These are phyloP conservation scores for Porcisia deanei DNA, from an alignment of 208 protist genomes.

Conservation along the genomic window DNA sequence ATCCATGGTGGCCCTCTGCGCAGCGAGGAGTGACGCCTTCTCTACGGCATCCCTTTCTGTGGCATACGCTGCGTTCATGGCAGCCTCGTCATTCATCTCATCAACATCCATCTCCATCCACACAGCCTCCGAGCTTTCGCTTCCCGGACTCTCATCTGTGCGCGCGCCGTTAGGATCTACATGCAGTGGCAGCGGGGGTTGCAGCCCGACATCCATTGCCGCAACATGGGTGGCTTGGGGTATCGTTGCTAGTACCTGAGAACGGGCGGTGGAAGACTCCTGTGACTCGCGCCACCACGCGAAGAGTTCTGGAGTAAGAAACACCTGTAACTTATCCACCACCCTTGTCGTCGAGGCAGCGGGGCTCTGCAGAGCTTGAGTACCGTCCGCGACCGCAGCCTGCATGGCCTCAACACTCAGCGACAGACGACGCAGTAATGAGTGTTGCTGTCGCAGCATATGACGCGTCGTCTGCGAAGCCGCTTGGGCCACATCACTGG, in stretches of 20 bases:
- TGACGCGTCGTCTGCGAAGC: slow-evolving; percentile 21
- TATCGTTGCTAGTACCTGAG: background rate
- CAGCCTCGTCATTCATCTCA: background rate
- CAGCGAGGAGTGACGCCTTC: background rate
- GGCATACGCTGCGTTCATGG: slow-evolving; percentile 14
- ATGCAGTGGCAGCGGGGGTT: background rate
- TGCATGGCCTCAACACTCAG: background rate
- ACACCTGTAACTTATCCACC: background rate
- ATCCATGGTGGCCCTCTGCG: slow-evolving; percentile 14
- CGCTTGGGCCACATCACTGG: slow-evolving; percentile 13
- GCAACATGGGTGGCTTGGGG: background rate
- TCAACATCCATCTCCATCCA: background rate
- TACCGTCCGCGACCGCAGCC: background rate
- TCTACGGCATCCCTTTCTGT: slow-evolving; percentile 7
- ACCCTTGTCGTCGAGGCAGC: background rate
- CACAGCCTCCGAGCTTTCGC: background rate
- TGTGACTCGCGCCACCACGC: slow-evolving; percentile 9
- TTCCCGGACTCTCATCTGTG: background rate
- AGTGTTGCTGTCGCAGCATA: slow-evolving; percentile 28
- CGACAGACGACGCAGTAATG: slow-evolving; percentile 21
- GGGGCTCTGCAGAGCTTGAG: too few relatives aligned
- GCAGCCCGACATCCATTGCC: background rate
- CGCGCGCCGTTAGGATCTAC: too few relatives aligned
- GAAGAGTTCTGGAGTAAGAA: slow-evolving; percentile 15
- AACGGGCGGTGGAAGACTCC: background rate